Conservation (phyloP, 2,329 filamentous ascomycete species). For the Penicillium sp. region DNA sequence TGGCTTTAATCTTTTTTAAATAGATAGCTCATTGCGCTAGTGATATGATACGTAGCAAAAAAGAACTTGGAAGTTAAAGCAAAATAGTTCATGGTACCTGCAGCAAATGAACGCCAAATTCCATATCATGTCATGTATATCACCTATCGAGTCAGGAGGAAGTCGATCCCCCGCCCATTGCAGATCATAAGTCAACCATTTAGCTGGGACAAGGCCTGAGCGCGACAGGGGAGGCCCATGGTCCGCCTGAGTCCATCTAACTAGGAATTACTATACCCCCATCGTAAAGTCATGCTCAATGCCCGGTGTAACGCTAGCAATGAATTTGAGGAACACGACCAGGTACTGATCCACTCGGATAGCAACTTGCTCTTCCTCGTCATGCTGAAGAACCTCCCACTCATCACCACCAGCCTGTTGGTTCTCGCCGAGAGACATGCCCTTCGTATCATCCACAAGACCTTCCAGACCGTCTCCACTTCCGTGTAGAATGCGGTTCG, state of each 20-base stretch:
- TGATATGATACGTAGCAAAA: conserved; percentile 5
- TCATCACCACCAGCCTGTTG: conserved; percentile 53
- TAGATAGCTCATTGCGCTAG: neutral
- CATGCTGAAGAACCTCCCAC: conserved; percentile 63
- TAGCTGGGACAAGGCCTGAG: neutral
- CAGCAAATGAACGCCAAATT: conserved; percentile 21
- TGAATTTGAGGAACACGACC: conserved; percentile 62
- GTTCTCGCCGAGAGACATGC: conserved; percentile 58
- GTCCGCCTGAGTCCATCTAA: neutral
- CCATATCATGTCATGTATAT: conserved; percentile 25
- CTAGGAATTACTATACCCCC: conserved; percentile 66
- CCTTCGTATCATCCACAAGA: conserved; percentile 76
- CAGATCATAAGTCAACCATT: neutral
- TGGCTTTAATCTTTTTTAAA: neutral
- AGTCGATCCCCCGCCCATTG: neutral
- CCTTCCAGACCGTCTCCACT: conserved; percentile 70
- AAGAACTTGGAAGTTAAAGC: neutral
- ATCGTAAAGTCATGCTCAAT: conserved; percentile 99
- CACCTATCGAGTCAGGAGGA: conserved; percentile 2
- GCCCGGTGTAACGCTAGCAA: conserved; percentile 87
- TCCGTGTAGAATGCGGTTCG: conserved; percentile 20
- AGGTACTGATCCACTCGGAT: conserved; percentile 54
- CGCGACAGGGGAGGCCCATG: neutral
- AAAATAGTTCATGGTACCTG: conserved; percentile 1
- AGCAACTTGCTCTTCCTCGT: conserved; percentile 49